These are phyloP conservation scores for Brettanomyces custersianus DNA, from an alignment of 805 yeast species.

Conservation along the genomic window DNA sequence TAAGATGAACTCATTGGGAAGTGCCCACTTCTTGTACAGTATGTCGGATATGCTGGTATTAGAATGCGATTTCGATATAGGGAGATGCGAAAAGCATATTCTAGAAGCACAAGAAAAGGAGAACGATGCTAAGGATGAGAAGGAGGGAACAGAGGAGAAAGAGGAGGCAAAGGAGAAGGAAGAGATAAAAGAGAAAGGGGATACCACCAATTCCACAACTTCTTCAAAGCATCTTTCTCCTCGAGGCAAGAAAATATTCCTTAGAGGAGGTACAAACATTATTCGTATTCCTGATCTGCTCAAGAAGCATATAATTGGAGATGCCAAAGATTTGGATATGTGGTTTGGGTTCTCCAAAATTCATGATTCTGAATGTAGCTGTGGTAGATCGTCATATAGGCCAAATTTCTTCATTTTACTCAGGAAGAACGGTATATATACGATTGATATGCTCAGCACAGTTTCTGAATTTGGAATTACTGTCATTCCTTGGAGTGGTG, in stretches of 20 bases:
- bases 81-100: conserved; percentile 12
- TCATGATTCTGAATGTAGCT: conserved; percentile 32
- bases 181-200: neutral
- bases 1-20: conserved; percentile 7
- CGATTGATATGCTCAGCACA: conserved; percentile 9
- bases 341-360: conserved; percentile 36
- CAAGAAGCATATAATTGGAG: conserved; percentile 13
- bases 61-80: conserved; percentile 14
- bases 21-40: conserved; percentile 13
- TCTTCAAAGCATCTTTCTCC: too few species aligned
- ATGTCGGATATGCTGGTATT: conserved; percentile 13
- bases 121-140: neutral
- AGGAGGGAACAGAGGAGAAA: too few species aligned
- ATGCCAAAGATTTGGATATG: conserved; percentile 19
- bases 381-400: conserved; percentile 31
- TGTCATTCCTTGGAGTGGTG: conserved; percentile 23
- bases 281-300: conserved; percentile 11
- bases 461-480: conserved; percentile 26
- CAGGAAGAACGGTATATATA: conserved; percentile 13
- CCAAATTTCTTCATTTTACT: conserved; percentile 27
- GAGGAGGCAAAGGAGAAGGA: neutral
- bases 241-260: too few species aligned
- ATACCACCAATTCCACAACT: neutral
- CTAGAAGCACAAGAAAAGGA: conserved; percentile 1
- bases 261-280: conserved; percentile 17